Evolutionary conservation across 2,329 filamentous ascomycete genomes (phyloP).

Genomic region (Thyridium curvatum): DNA sequence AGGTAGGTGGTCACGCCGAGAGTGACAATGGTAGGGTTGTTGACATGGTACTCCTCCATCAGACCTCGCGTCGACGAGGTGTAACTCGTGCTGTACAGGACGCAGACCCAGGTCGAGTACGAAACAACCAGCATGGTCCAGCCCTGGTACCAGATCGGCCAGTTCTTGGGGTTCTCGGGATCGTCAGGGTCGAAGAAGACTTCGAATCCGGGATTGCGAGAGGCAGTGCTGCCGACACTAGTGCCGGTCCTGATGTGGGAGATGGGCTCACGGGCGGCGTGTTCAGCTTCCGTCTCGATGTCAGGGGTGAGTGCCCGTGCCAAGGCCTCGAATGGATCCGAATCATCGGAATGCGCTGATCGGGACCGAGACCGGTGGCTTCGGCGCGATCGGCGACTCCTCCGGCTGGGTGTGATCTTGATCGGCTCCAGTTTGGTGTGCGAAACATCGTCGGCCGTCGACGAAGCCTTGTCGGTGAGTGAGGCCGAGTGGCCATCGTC

Average conservation of each 20-base stretch:
- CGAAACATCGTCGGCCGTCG: background rate
- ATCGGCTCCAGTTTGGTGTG: background rate
- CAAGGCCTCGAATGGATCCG: conserved; percentile 11
- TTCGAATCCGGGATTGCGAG: conserved; percentile 53
- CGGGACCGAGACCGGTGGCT: background rate
- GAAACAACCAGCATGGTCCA: conserved; percentile 33
- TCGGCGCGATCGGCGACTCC: background rate
- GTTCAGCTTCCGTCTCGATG: conserved; percentile 8
- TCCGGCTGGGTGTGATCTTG: background rate
- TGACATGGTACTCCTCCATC: conserved; percentile 54
- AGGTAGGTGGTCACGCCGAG: conserved; percentile 72
- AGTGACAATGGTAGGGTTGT: conserved; percentile 49
- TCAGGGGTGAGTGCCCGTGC: conserved; percentile 12
- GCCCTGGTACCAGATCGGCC: conserved; percentile 45
- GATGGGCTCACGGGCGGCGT: conserved; percentile 26
- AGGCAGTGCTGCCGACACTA: conserved; percentile 29
- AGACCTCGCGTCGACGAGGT: conserved; percentile 63
- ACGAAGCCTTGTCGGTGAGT: background rate
- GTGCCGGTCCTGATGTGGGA: conserved; percentile 28
- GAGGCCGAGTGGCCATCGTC: no score
- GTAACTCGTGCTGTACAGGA: conserved; percentile 70
- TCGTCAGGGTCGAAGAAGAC: conserved; percentile 60
- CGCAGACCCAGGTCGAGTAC: conserved; percentile 37
- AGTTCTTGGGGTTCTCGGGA: conserved; percentile 60
- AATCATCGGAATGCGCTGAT: conserved; percentile 6